Evolutionary conservation across 805 yeast genomes (phyloP), one percentile per base, ranked within the genome.

Genomic region (Kodamaea restingae): DNA sequence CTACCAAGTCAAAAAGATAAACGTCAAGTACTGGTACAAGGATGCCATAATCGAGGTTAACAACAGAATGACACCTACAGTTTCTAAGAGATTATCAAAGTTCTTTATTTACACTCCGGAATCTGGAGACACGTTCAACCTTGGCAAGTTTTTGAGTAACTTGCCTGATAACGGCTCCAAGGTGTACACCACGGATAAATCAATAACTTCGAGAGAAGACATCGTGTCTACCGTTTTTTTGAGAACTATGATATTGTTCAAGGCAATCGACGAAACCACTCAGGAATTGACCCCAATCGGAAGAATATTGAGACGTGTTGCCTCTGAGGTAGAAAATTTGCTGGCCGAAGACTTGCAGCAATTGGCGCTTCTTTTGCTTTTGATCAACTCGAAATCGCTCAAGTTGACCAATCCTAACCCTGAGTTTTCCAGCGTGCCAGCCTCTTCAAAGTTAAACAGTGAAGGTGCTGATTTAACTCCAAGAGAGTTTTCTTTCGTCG

Each of bases 1-100:
- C 61, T 88, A 80, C 57, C 97, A 90, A 56, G 81, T 76, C 43
- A 84, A 82, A 54, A 78, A 73, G 40, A 70, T 86, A 27, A 63
- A 70, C 32, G 75, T 74, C 18, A 56, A 63, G 12, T 75, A 64
- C 43, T 82, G 84, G 82, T 82, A 68, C 63, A 56, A 58, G 32
- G 71, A 78, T 46, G 55, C 64, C 42, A 51, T 31, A 38, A 48
- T 61, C 17, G 71, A 70, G 38, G 55, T 83, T 20, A 71, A 70
- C 14, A 80, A 75, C 48, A 71, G 82, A 49, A 51, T 73, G 33
- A 61, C 71, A 4, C 84, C 85, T 6, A 70, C 84, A 1, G 52
- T 75, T 2, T 78, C 67, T 44, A 63, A 64, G 38, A 60, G 61
- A 45, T 46, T 60, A 29, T 48, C 51, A 14, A 55, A 56, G 24